Evolutionary conservation across 2,329 filamentous ascomycete genomes (phyloP).

Genomic region (Ceratocystis colombiana): DNA sequence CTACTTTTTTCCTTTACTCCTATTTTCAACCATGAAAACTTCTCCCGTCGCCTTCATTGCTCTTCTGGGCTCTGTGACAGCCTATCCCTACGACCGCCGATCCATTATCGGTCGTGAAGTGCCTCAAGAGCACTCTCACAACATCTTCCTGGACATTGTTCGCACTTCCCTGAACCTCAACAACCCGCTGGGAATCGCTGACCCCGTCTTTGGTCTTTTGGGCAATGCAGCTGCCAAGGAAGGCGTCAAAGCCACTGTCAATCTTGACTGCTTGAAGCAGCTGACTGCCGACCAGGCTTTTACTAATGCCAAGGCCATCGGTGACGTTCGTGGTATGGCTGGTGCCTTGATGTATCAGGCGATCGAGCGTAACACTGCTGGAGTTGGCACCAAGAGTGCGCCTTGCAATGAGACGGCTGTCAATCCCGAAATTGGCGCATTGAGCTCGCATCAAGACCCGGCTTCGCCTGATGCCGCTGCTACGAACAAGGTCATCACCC

Average conservation of each 20-base stretch:
- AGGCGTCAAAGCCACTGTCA: slow-evolving; percentile 37
- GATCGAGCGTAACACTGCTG: slow-evolving; percentile 43
- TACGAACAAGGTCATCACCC: slow-evolving; percentile 51
- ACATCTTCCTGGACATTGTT: slow-evolving; percentile 40
- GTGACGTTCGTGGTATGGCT: slow-evolving; percentile 45
- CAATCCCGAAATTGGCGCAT: slow-evolving; percentile 55
- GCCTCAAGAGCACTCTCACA: slow-evolving; percentile 48
- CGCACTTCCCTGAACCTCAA: slow-evolving; percentile 39
- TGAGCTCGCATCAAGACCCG: slow-evolving; percentile 58
- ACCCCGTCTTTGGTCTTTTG: slow-evolving; percentile 43
- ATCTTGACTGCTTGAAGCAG: slow-evolving; percentile 40
- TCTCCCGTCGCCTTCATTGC: slow-evolving; percentile 18
- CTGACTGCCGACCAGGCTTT: slow-evolving; percentile 49
- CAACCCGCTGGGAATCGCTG: slow-evolving; percentile 42
- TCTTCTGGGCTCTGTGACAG: slow-evolving; percentile 26
- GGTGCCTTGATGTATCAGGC: slow-evolving; percentile 46
- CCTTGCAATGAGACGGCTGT: slow-evolving; percentile 47
- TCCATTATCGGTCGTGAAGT: slow-evolving; percentile 36
- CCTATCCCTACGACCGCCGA: slow-evolving; percentile 24
- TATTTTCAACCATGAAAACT: slow-evolving; percentile 21
- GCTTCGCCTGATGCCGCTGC: slow-evolving; percentile 47
- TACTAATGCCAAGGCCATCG: slow-evolving; percentile 46
- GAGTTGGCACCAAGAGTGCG: slow-evolving; percentile 39
- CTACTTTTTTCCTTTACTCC: not conserved
- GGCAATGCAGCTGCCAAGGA: slow-evolving; percentile 39